Evolutionary conservation across 176 grass and related monocot genomes (phyloP), one percentile per base, ranked within the genome.

Genomic region (Rhipidocladum racemiflorum): DNA sequence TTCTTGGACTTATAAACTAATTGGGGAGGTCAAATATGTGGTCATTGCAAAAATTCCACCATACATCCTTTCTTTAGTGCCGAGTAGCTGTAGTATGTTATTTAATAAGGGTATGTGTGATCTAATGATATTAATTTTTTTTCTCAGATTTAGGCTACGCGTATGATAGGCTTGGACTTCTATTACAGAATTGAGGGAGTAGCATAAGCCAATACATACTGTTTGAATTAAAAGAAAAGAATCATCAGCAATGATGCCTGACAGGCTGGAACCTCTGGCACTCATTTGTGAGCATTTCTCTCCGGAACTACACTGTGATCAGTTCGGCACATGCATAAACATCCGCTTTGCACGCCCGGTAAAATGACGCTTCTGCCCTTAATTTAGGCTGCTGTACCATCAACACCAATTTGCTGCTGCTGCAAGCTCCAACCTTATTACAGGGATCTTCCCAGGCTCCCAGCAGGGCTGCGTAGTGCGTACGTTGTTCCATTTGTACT

Each of bases 181-280:
- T 40, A 40, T 40, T 40, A 38, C 0, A 0, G 6, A 38, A 38
- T 1, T 4, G 39, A 40, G 1, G 1, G 8, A 40, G 7, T 40
- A 40, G 8, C 39, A 40, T 8, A 40, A 40, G 7, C 7, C 1
- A 40, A 9, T 9, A 2, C 30, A 9, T 9, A 2, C 30, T 55
- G 29, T 74, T 21, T 51, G 72, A 56, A 55, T 74, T 74, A 35
- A 54, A 54, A 21, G 70, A 74, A 11, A 35, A 35, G 70, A 74
- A 74, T 51, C 70, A 55, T 51, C 48, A 54, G 70, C 70, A 36
- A 54, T 35, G 70, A 74, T 74, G 28, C 70, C 28, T 21, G 16
- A 54, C 70, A 54, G 70, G 17, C 29, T 54, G 70, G 70, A 54
- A 9, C 35, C 4, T 54, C 4, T 8, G 0, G 23, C 13, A 11